Percentiles rank a stretch among this genome's conserved stretches.
Evolutionary conservation across 2,329 filamentous ascomycete species (phyloP).

Genomic region (Aaosphaeria arxii): DNA sequence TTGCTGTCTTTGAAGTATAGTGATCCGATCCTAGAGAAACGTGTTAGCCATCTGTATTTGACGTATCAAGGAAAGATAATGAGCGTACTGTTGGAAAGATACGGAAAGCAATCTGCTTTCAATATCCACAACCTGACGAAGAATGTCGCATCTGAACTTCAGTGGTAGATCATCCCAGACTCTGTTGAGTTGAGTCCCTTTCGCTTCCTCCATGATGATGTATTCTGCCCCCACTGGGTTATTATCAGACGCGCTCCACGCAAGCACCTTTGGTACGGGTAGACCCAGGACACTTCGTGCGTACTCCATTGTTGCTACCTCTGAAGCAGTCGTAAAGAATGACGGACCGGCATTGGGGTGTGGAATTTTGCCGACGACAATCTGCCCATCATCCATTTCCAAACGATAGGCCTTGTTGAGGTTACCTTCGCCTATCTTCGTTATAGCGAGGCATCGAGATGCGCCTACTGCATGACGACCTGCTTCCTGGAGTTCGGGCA

Average conservation of each 20-base stretch:
- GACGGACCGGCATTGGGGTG: conserved; percentile 21
- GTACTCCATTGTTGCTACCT: conserved; percentile 28
- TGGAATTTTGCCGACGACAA: conserved; percentile 23
- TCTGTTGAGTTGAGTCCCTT: conserved; percentile 17
- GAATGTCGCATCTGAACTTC: conserved; percentile 14
- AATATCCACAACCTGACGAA: conserved; percentile 24
- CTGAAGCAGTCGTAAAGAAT: conserved; percentile 18
- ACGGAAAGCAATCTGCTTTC: conserved; percentile 27
- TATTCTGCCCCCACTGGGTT: conserved; percentile 28
- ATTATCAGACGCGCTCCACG: conserved; percentile 18
- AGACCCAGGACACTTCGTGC: conserved; percentile 16
- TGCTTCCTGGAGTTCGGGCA: conserved; percentile 13
- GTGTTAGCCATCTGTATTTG: conserved; percentile 11
- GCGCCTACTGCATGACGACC: conserved; percentile 3
- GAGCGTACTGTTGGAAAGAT: conserved; percentile 27
- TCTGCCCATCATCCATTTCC: conserved; percentile 8
- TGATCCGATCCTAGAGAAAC: conserved; percentile 11
- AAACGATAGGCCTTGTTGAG: conserved; percentile 10
- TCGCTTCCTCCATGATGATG: conserved; percentile 32
- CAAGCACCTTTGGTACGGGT: conserved; percentile 22
- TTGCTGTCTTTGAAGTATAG: conserved; percentile 20
- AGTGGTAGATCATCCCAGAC: conserved; percentile 20
- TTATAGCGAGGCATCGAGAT: conserved; percentile 1
- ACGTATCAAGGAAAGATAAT: no score
- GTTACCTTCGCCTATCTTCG: conserved; percentile 10